Percentiles rank a stretch among this genome's conserved stretches.
Evolutionary conservation across 495 filamentous ascomycete species (phyloP).

Genomic region (Mycothermus thermophilus): DNA sequence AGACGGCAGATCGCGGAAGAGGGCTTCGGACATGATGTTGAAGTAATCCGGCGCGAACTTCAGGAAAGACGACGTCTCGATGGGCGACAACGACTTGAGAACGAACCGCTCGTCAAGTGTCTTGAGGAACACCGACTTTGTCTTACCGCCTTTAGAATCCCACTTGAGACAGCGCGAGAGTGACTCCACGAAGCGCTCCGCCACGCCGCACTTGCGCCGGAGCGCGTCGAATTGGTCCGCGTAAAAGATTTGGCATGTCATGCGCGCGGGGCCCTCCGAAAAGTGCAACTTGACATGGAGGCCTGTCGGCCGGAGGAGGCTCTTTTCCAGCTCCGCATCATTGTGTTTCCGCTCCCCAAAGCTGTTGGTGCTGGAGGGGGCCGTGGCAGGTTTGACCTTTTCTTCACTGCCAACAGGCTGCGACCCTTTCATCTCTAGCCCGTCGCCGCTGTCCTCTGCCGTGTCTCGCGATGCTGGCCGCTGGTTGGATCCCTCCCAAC

Average conservation of each 20-base stretch:
- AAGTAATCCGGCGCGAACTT: conserved; percentile 95
- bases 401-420: conserved; percentile 8
- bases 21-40: conserved; percentile 84
- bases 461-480: no score
- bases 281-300: conserved; percentile 94
- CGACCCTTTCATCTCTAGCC: conserved; percentile 14
- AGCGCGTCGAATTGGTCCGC: conserved; percentile 96
- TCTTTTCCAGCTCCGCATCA: conserved; percentile 49
- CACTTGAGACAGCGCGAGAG: conserved; percentile 90
- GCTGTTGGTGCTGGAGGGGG: no score
- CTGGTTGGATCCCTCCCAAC: conserved; percentile 26
- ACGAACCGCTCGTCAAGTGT: conserved; percentile 91
- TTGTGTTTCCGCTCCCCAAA: no score
- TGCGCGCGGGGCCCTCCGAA: conserved; percentile 75
- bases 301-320: conserved; percentile 65
- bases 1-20: conserved; percentile 92
- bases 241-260: conserved; percentile 96
- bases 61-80: conserved; percentile 88
- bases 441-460: conserved; percentile 20
- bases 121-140: conserved; percentile 95
- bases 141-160: conserved; percentile 97
- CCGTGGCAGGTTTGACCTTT: conserved; percentile 1
- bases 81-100: conserved; percentile 58
- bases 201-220: conserved; percentile 78
- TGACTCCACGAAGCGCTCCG: conserved; percentile 88